A percentile compares a stretch with the other conserved stretches of the same genome.
Conservation (phyloP, 371 early-diverging fungal species). For the Lichtheimia hyalospora region DNA sequence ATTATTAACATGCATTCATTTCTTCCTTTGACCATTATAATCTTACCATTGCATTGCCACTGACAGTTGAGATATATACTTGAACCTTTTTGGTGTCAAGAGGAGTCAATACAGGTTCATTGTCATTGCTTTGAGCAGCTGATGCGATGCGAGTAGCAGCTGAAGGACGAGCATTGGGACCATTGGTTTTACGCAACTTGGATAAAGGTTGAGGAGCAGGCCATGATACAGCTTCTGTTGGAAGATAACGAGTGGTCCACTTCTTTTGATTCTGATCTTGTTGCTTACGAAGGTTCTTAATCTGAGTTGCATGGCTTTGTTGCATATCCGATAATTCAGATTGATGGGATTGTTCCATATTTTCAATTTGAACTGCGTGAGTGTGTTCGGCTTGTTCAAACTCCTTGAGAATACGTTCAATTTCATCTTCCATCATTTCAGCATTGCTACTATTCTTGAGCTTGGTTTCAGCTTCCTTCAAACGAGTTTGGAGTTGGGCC, state of each 20-base stretch:
- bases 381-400: slow-evolving; percentile 55
- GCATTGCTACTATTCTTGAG: slow-evolving; percentile 25
- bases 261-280: slow-evolving; percentile 22
- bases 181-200: slow-evolving; percentile 22
- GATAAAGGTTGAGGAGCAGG: slow-evolving; percentile 27
- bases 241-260: slow-evolving; percentile 37
- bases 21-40: no score
- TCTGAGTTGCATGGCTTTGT: slow-evolving; percentile 34
- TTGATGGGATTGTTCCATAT: slow-evolving; percentile 42
- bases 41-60: slow-evolving; percentile 40
- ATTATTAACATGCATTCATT: background rate
- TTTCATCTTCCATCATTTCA: slow-evolving; percentile 67
- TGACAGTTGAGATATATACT: slow-evolving; percentile 43
- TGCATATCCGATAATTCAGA: slow-evolving; percentile 30
- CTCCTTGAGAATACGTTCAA: slow-evolving; percentile 79
- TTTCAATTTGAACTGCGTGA: slow-evolving; percentile 35
- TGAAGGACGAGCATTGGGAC: slow-evolving; percentile 9
- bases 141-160: slow-evolving; percentile 5
- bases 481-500: slow-evolving; percentile 22
- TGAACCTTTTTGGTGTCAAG: slow-evolving; percentile 44
- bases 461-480: slow-evolving; percentile 30
- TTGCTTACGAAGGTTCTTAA: slow-evolving; percentile 26
- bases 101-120: slow-evolving; percentile 34
- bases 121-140: slow-evolving; percentile 8
- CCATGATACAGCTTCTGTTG: slow-evolving; percentile 47